Base-by-base conservation (phyloP, 2,329 filamentous ascomycete species). In the Phialemoniopsis sp. region DNA sequence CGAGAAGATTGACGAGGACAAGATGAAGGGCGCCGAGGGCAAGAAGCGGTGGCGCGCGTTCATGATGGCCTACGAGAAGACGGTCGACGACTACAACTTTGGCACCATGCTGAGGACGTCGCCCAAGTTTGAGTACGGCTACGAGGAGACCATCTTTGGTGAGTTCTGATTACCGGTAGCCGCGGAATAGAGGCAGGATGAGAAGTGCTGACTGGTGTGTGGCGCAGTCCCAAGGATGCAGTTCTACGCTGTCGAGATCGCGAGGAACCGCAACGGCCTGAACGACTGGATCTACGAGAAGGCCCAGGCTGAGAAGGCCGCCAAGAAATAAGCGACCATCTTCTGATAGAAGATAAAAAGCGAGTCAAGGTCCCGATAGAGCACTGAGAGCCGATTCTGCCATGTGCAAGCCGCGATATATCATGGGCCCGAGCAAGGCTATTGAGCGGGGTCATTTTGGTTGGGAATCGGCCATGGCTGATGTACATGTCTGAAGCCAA, bases 271-370 rank as follows among this genome's bases (percentile, higher is more conserved):
- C 44, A 78, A 78, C 39, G 91, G 91, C 19, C 67, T 97, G 42
- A 98, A 98, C 57, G 93, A 98, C 64, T 98, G 93, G 93, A 81
- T 98, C 46, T 93, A 91, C 63, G 90, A 97, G 67, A 76, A 87
- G 60, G 79, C 83, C 2, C 81, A 91, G 54, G 72, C 75, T 40
- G 70, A 77, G 51, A 76, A 76, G 60, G 62, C 64, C 50, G 56
- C 21, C 6, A 26, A 26, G 21, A 26, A 26, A 26, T 26, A 26
- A 26, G 21, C 6, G 10, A 26, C 6, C 10, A 26, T 10, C 21
- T 26, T n/a, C n/a, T n/a, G n/a, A n/a, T n/a, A n/a, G n/a, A n/a
- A n/a, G n/a, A n/a, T n/a, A n/a, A n/a, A n/a, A n/a, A n/a, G n/a
- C n/a, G n/a, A n/a, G n/a, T n/a, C n/a, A n/a, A n/a, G n/a, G n/a